Evolutionary conservation across 2,329 filamentous ascomycete species (phyloP).

Genomic region (Thelonectria blattea): DNA sequence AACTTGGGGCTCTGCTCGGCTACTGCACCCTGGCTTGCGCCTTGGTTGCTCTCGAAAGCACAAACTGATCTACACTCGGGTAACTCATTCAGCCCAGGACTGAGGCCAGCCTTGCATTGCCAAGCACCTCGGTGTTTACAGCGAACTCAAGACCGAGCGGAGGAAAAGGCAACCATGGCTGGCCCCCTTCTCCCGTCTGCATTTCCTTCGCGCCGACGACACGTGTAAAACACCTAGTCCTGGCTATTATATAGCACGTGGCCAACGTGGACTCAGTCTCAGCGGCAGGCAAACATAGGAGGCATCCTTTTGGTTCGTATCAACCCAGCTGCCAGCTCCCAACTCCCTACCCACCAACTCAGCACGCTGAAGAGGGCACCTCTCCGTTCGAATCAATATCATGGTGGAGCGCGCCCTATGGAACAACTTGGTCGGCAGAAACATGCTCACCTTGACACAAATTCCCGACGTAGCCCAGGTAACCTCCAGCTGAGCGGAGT

Average conservation of each 20-base stretch:
- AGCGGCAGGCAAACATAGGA: slow-evolving; percentile 7
- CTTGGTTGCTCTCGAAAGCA: slow-evolving; percentile 18
- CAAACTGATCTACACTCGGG: slow-evolving; percentile 2
- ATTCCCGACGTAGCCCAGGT: not conserved
- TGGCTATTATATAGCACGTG: slow-evolving; percentile 3
- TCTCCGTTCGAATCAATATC: too few relatives aligned
- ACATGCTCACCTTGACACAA: not conserved
- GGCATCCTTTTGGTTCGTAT: not conserved
- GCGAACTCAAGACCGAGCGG: not conserved
- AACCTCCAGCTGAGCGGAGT: not conserved
- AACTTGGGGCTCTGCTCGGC: slow-evolving; percentile 13
- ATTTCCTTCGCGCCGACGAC: slow-evolving; percentile 7
- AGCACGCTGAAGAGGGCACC: too few relatives aligned
- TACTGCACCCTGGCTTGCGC: slow-evolving; percentile 20
- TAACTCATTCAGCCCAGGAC: not conserved
- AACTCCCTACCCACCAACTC: too few relatives aligned
- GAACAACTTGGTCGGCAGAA: not conserved
- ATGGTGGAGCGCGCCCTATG: too few relatives aligned
- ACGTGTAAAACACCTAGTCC: slow-evolving; percentile 15
- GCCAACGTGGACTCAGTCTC: slow-evolving; percentile 10
- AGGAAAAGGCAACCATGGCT: not conserved
- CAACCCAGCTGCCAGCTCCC: too few relatives aligned
- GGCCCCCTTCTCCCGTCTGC: not conserved
- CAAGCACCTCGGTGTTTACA: not conserved
- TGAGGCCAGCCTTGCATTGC: not conserved